phyloP scores from a whole-genome alignment of 1,284 basidiomycete species.

The Ceratobasidium sp. region DNA sequence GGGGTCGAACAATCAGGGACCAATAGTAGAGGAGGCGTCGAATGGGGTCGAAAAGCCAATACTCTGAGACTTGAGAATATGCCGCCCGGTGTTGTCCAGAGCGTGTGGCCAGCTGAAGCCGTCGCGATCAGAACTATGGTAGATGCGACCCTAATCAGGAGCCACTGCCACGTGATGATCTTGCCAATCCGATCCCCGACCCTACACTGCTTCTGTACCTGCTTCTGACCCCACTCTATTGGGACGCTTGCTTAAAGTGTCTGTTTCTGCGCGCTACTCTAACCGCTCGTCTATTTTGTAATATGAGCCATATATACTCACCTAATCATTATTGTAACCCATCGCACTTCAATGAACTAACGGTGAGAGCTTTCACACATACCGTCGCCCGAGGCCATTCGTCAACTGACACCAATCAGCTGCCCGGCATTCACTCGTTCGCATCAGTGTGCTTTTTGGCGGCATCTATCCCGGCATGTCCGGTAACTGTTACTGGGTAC shows the following conservation, averaged over 20 bases:
- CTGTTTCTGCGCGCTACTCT: not conserved
- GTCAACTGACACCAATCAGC: constrained; percentile 30
- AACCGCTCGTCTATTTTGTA: not conserved
- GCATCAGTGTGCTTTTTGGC: no score
- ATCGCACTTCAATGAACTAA: not conserved
- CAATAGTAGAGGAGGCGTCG: not conserved
- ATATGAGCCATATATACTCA: not conserved
- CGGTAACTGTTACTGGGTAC: constrained; percentile 1
- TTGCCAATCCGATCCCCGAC: constrained; percentile 12
- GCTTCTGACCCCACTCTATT: not conserved
- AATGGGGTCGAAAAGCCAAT: constrained; percentile 32
- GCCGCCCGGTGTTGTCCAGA: constrained; percentile 23
- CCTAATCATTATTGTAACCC: not conserved
- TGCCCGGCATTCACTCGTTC: constrained; percentile 5
- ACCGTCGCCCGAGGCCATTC: constrained; percentile 25
- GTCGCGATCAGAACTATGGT: constrained; percentile 11
- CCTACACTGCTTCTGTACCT: constrained; percentile 3
- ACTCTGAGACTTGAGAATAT: constrained; percentile 34
- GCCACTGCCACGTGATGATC: constrained; percentile 39
- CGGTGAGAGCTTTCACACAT: constrained; percentile 39
- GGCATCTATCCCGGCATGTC: not conserved
- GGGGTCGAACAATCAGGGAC: constrained; percentile 10
- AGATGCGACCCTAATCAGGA: constrained; percentile 22
- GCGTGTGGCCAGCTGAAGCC: constrained; percentile 26
- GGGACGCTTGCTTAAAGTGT: not conserved